A percentile compares a stretch with the other conserved stretches of the same genome.
phyloP scores from a whole-genome alignment of 805 yeast species.

The Lipomyces japonicus region DNA sequence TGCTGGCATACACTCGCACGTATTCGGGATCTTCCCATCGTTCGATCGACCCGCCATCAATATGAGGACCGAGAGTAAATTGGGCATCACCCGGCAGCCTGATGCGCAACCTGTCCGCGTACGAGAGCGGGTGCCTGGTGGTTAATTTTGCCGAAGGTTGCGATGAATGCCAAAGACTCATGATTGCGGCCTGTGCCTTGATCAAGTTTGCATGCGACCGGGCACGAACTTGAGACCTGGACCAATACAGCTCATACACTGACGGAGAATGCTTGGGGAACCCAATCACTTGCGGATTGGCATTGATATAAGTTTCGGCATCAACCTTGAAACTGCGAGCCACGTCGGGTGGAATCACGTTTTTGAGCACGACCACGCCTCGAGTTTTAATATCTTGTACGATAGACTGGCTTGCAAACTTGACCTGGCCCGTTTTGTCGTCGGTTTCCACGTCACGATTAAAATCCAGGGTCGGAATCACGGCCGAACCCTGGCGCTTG shows the following conservation, averaged over 20 bases:
- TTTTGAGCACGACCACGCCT: conserved; percentile 38
- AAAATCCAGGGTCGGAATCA: conserved; percentile 5
- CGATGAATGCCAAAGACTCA: conserved; percentile 36
- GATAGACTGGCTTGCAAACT: not conserved
- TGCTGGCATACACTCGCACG: conserved; percentile 39
- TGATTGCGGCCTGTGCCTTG: conserved; percentile 35
- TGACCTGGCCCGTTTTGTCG: not conserved
- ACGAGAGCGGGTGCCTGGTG: conserved; percentile 38
- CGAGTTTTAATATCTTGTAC: conserved; percentile 19
- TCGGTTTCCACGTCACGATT: conserved; percentile 6
- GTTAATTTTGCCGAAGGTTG: conserved; percentile 35
- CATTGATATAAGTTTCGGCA: conserved; percentile 33
- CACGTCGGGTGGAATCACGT: conserved; percentile 35
- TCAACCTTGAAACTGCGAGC: conserved; percentile 33
- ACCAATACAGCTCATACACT: conserved; percentile 42
- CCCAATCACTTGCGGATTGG: conserved; percentile 34
- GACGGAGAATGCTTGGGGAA: conserved; percentile 32
- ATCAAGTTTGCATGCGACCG: conserved; percentile 41
- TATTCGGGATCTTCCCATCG: conserved; percentile 47
- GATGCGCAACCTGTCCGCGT: conserved; percentile 46
- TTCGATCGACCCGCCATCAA: conserved; percentile 46
- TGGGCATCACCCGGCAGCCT: conserved; percentile 40
- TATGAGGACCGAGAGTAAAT: conserved; percentile 41
- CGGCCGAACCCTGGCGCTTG: conserved; percentile 5
- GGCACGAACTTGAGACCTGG: conserved; percentile 41